Percentiles rank a stretch among this genome's conserved stretches.
Conservation (phyloP, 2,329 filamentous ascomycete genomes). For the Epichloe scottii region DNA sequence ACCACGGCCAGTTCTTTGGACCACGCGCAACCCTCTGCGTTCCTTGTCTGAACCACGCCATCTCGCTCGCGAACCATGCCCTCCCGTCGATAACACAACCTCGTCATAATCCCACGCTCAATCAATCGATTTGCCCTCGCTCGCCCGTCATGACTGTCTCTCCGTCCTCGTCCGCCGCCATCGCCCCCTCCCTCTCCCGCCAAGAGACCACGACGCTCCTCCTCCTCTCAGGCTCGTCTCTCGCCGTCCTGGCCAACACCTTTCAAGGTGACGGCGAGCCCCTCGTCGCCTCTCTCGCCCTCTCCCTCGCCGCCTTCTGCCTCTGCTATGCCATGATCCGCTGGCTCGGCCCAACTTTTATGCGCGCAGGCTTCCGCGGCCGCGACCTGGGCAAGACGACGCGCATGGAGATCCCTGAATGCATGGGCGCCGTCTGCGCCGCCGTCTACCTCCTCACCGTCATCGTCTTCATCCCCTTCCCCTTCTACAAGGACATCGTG, state of each 20-base stretch:
- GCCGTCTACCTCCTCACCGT: slow-evolving; percentile 82
- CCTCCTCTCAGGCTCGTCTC: slow-evolving; percentile 53
- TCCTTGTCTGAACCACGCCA: too few relatives aligned
- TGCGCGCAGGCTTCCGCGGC: slow-evolving; percentile 78
- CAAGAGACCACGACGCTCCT: slow-evolving; percentile 43
- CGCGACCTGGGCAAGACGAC: slow-evolving; percentile 66
- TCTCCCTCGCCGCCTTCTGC: slow-evolving; percentile 74
- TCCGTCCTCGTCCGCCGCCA: background rate
- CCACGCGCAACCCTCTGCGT: too few relatives aligned
- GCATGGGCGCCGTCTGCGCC: slow-evolving; percentile 89
- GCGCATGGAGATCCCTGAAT: slow-evolving; percentile 75
- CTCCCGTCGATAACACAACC: too few relatives aligned
- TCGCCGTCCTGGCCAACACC: slow-evolving; percentile 66
- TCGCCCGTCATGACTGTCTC: slow-evolving; percentile 1
- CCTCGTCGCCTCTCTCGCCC: slow-evolving; percentile 73
- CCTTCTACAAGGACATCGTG: slow-evolving; percentile 97
- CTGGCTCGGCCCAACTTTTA: slow-evolving; percentile 86
- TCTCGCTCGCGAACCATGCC: background rate
- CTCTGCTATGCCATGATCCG: slow-evolving; percentile 75
- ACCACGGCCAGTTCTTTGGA: too few relatives aligned
- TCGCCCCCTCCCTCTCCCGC: slow-evolving; percentile 29
- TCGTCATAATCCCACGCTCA: too few relatives aligned
- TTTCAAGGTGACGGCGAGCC: slow-evolving; percentile 80
- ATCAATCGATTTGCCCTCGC: background rate
- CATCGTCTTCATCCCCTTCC: slow-evolving; percentile 89